These are phyloP conservation scores for Chlamydomonas sp. DNA, from an alignment of 139 green algal genomes.

Conservation along the genomic window DNA sequence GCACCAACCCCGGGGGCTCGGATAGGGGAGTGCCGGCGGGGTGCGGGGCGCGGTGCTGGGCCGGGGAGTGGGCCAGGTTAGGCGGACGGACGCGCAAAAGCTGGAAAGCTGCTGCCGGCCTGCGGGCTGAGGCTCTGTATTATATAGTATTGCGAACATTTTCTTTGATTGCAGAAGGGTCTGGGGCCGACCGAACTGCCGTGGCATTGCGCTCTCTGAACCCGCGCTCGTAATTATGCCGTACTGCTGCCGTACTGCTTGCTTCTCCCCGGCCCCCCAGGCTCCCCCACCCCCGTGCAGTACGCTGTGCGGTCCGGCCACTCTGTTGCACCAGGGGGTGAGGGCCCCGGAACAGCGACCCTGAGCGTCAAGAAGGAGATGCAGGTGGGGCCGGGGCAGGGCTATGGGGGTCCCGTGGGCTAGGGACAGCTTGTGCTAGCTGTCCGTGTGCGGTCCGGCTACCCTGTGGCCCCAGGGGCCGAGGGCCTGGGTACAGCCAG, in stretches of 20 bases:
- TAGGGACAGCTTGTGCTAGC: too few species aligned
- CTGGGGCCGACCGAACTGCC: too few species aligned
- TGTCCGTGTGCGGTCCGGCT: neutral
- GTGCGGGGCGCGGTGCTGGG: too few species aligned
- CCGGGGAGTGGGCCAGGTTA: too few species aligned
- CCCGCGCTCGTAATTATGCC: too few species aligned
- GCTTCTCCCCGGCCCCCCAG: neutral
- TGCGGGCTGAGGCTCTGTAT: too few species aligned
- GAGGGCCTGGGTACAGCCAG: neutral
- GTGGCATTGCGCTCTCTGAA: too few species aligned
- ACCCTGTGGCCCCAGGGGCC: neutral
- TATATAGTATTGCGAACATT: too few species aligned
- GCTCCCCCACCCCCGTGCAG: neutral
- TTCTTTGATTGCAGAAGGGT: too few species aligned
- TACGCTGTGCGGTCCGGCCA: conserved; percentile 19
- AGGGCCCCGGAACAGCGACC: neutral
- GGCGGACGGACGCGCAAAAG: too few species aligned
- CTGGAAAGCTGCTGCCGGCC: too few species aligned
- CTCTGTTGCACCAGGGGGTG: neutral
- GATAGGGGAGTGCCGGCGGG: neutral
- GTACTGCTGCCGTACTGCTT: too few species aligned
- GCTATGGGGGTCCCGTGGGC: neutral
- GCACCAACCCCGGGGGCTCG: neutral
- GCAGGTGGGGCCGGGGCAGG: neutral
- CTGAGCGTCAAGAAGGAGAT: neutral